Evolutionary conservation across 164 flowering plant genomes (phyloP).

Genomic region (Paratinospora sagittata): DNA sequence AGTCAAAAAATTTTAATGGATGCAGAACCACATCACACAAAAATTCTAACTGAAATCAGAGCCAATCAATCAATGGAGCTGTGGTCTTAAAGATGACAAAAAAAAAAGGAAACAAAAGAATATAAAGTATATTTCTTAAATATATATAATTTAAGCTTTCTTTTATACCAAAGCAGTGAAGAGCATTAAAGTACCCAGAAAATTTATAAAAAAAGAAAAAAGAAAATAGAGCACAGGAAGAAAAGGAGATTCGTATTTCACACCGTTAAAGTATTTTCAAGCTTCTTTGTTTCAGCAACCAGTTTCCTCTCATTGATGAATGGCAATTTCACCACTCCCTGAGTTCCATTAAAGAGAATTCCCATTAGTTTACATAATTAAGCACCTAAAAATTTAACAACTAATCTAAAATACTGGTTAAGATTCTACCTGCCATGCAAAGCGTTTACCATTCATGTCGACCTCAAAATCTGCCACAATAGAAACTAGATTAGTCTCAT

Average conservation of each 20-base stretch:
- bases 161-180: too few species aligned
- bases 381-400: background rate
- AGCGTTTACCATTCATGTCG: slow-evolving; percentile 98
- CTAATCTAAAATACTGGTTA: background rate
- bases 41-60: too few species aligned
- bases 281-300: slow-evolving; percentile 74
- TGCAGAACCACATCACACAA: too few species aligned
- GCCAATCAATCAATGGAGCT: too few species aligned
- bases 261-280: slow-evolving; percentile 81
- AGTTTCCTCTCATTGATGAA: slow-evolving; percentile 82
- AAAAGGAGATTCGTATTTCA: slow-evolving; percentile 12
- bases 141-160: background rate
- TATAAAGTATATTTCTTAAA: too few species aligned
- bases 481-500: slow-evolving; percentile 8
- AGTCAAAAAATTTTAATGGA: too few species aligned
- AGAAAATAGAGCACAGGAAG: background rate
- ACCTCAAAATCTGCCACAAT: slow-evolving; percentile 73
- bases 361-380: slow-evolving; percentile 6
- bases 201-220: background rate
- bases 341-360: slow-evolving; percentile 18
- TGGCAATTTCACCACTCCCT: slow-evolving; percentile 96
- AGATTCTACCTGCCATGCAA: slow-evolving; percentile 85
- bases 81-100: too few species aligned
- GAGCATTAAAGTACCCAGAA: background rate
- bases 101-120: too few species aligned